Base-by-base conservation (phyloP, 2,329 filamentous ascomycete species). In the Venturia nashicola region DNA sequence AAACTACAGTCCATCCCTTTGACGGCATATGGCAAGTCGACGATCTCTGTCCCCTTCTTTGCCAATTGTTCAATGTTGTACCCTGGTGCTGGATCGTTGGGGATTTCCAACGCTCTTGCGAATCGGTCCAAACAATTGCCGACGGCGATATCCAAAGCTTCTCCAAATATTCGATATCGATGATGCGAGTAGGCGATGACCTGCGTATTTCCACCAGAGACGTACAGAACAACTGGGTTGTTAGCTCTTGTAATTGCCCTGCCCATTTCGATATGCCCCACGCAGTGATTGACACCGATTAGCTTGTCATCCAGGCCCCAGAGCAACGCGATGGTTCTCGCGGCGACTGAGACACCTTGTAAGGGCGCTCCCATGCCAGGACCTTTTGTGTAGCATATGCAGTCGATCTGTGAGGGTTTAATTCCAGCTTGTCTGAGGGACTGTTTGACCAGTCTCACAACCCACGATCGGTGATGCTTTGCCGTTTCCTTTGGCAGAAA, bases 1-100 rank as follows among this genome's bases (percentile, higher is more conserved):
- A 99, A 97, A 32, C 89, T 94, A 71, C 91, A 96, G 75, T 99
- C 94, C 94, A 99, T 99, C 61, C 94, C 94, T 76, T 99, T 99
- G 67, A 99, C 94, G 2, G 92, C 86, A 72, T 99, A 99, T 1
- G 94, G 94, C 36, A 99, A 79, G 68, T 97, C 93, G 20, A 97
- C 80, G 46, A 99, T 78, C 27, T 85, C 77, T 62, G 86, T 86
- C 55, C 81, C 83, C 63, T 86, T 86, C 74, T 88, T 87, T 69
- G 94, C 94, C 61, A 97, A 79, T 76, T 96, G 90, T 79, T 99
- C 94, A 69, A 99, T 97, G 73, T 99, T 99, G 76, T 97, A 97
- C 1, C 94, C 94, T 0, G 94, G 94, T 0, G 94, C 94, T 0
- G 94, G 94, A 74, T 99, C 93, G 74, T 99, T 99, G 73, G 88